Percentiles rank a stretch among this genome's conserved stretches.
phyloP scores from a whole-genome alignment of 2,329 filamentous ascomycete genomes.

The Fusarium cyanostomum region DNA sequence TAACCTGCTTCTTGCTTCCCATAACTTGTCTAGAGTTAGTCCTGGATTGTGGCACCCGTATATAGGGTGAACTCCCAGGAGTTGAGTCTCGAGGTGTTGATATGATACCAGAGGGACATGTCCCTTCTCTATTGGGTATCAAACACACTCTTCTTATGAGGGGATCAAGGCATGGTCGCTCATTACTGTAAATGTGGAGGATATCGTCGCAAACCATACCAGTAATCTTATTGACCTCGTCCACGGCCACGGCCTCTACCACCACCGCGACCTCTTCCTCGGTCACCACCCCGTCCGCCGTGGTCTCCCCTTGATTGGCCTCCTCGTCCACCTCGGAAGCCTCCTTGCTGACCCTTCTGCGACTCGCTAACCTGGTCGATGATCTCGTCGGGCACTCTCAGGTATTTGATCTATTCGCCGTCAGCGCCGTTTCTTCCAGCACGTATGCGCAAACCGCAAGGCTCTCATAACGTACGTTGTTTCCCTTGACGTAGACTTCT shows the following conservation, averaged over 20 bases:
- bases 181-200: background rate
- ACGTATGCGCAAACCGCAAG: background rate
- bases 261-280: constrained; percentile 53
- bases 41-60: constrained; percentile 8
- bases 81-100: constrained; percentile 3
- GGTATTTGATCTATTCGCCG: constrained; percentile 86
- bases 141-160: background rate
- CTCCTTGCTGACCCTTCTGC: constrained; percentile 75
- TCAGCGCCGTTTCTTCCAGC: constrained; percentile 4
- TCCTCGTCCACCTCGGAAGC: constrained; percentile 72
- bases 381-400: constrained; percentile 95
- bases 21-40: background rate
- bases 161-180: constrained; percentile 1
- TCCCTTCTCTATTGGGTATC: constrained; percentile 16
- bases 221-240: constrained; percentile 44
- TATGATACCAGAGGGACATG: constrained; percentile 8
- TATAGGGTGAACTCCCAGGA: constrained; percentile 12
- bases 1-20: background rate
- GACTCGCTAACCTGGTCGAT: constrained; percentile 94
- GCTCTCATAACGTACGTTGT: constrained; percentile 75
- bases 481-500: constrained; percentile 96
- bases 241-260: constrained; percentile 51
- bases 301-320: constrained; percentile 68
- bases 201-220: constrained; percentile 11
- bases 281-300: constrained; percentile 61